Evolutionary conservation across 139 green algal genomes (phyloP), one percentile per base, ranked within the genome.

Genomic region (Picochlorum sp.): DNA sequence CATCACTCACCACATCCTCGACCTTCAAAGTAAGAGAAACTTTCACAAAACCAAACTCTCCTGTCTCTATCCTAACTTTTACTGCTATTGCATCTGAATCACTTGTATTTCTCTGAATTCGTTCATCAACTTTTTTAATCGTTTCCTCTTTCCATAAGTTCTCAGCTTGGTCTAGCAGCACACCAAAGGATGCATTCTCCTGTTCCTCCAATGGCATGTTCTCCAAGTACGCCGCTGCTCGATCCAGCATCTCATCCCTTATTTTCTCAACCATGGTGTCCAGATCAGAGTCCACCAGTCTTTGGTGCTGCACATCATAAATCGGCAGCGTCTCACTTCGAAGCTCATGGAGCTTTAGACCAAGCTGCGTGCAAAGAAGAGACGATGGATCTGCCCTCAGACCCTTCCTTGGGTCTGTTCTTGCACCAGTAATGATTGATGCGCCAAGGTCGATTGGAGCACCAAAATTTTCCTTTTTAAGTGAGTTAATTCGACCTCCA

Each of bases 401-500:
- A 13, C 73, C 75, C 50, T 67, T 67, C 45, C 49, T 49, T 13
- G 73, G 54, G 26, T 83, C 71, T 16, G 60, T 45, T 2, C 52
- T 47, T 1, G 37, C 77, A 45, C 85, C 85, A 1, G 88, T 94
- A 47, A 94, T 87, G 70, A 97, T 88, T 59, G 76, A 88, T 16
- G 91, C 91, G 9, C 90, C 90, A 23, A 95, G 68, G 74, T 97
- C 90, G 1, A 95, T 77, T 1, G 86, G 86, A 0, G 68, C 75
- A 37, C 37, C 71, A 57, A 96, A 88, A 38, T 66, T 66, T 21
- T 6, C 24, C 1, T 47, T 68, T 0, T 38, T 21, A 52, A 75
- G 64, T 4, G 80, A 88, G 71, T 91, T 79, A 49, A 96, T 79
- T 2, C 91, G 80, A 11, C 90, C 90, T 16, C 90, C 90, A 41